Conservation (phyloP, 2,329 filamentous ascomycete genomes). For the Zelopaecilomyces penicillatus region DNA sequence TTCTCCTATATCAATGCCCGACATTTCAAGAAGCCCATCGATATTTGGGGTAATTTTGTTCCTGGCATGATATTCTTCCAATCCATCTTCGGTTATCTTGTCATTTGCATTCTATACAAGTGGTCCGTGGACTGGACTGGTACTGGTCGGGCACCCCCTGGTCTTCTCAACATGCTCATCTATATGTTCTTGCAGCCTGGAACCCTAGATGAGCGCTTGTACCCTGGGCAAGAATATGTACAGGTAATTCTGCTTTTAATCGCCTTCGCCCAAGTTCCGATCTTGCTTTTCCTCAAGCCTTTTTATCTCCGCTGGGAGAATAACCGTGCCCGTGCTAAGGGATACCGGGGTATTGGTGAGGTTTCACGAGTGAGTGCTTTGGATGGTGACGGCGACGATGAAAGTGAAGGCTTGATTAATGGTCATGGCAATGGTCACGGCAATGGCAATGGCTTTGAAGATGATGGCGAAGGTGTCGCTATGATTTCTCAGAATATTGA, state of each 20-base stretch:
- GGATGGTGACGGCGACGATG: conserved; percentile 82
- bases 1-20: conserved; percentile 87
- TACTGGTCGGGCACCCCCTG: conserved; percentile 61
- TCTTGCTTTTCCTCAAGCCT: conserved; percentile 90
- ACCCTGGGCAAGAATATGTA: conserved; percentile 64
- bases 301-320: conserved; percentile 92
- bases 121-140: conserved; percentile 82
- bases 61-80: conserved; percentile 99
- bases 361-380: conserved; percentile 79
- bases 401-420: conserved; percentile 45
- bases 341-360: conserved; percentile 91
- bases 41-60: conserved; percentile 95
- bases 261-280: conserved; percentile 77
- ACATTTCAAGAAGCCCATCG: conserved; percentile 89
- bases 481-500: conserved; percentile 83
- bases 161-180: conserved; percentile 96
- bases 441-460: conserved; percentile 44
- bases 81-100: conserved; percentile 93
- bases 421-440: conserved; percentile 46
- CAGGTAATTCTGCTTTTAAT: conserved; percentile 74
- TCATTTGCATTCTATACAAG: conserved; percentile 92
- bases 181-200: conserved; percentile 98
- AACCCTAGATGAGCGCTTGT: conserved; percentile 63
- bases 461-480: conserved; percentile 73
- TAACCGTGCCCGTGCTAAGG: conserved; percentile 76